Evolutionary conservation across 768 basidiomycete genomes (phyloP), one percentile per base, ranked within the genome.

Genomic region (Mycena pura): DNA sequence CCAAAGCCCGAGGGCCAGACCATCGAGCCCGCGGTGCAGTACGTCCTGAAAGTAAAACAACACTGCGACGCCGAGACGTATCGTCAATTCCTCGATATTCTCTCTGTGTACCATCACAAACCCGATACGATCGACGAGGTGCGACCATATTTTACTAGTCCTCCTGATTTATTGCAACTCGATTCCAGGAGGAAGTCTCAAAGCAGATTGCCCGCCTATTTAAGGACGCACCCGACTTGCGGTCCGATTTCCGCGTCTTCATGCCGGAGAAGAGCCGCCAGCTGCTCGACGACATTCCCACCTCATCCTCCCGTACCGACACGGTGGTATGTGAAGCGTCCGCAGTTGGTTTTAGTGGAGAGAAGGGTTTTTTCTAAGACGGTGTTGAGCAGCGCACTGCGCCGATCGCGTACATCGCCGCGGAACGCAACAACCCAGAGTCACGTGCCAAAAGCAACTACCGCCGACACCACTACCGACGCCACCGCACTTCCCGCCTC

Each of bases 11-110:
- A 80, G 41, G 80, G 71, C 10, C 80, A 78, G 63, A 77, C 85
- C 22, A 85, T 91, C 39, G 86, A 88, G 66, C 88, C 86, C 19
- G 96, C 96, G 1, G 89, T 98, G 55, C 87, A 93, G 69, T 99
- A 96, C 67, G 94, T 99, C 27, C 95, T 95, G 77, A 95, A 94
- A 76, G 96, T 99, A 76, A 97, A 96, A 74, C 89, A 90, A 59
- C 87, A 94, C 15, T 97, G 93, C 75, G 92, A 96, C 63, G 85
- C 92, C 0, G 93, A 94, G 14, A 94, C 91, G 5, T 93, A 93
- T 65, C 84, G 85, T 55, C 84, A 86, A 66, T 93, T 93, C 70
- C 74, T 93, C 29, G 90, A 90, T 66, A 88, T 93, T 52, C 75
- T 94, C 3, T 84, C 86, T 10, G 77, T 83, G 44, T 86, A 87